Base-by-base conservation (phyloP, 1,139 yeast genomes). In the Arxiozyma heterogenica region DNA sequence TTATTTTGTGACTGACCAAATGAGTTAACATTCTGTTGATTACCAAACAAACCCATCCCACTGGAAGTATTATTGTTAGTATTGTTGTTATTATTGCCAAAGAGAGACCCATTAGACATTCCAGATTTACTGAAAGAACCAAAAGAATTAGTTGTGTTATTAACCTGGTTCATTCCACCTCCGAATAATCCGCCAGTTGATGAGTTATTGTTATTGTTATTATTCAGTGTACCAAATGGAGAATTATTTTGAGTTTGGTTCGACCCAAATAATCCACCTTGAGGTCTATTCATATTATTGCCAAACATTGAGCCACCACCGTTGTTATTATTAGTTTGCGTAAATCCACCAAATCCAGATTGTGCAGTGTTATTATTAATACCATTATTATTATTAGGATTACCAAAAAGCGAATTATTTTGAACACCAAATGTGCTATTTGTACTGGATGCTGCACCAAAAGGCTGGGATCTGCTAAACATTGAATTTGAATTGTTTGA, bases 261-360 rank as follows among this genome's bases (percentile, higher is more conserved):
- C 54, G 59, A 60, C 38, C 76, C 59, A 45, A 57, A 54, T 25
- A 58, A 50, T 21, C 60, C 61, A 49, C 77, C 77, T 59, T 73
- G 71, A 43, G 49, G 43, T 43, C 44, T 25, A 39, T 49, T 48
- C 50, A 38, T 18, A 56, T 46, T 65, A 51, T 57, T 55, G 21
- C 75, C 75, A 58, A 71, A 71, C 44, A 70, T 58, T 22, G 53
- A 41, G 53, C 25, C 43, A 20, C 25, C 45, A 51, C 15, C 43
- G 18, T 41, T 47, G 23, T 23, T 47, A 17, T 39, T 48, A 51
- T 57, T 61, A 49, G 59, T 54, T 38, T 55, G 50, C 27, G 34
- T 49, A 47, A 56, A 56, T 1, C 59, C 59, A 46, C 59, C 57
- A 51, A 56, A 56, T 12, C 57, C 59, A 30, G 57, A 45, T 27